Evolutionary conservation across 2,329 filamentous ascomycete species (phyloP).

Genomic region (Aspergillus sp.): DNA sequence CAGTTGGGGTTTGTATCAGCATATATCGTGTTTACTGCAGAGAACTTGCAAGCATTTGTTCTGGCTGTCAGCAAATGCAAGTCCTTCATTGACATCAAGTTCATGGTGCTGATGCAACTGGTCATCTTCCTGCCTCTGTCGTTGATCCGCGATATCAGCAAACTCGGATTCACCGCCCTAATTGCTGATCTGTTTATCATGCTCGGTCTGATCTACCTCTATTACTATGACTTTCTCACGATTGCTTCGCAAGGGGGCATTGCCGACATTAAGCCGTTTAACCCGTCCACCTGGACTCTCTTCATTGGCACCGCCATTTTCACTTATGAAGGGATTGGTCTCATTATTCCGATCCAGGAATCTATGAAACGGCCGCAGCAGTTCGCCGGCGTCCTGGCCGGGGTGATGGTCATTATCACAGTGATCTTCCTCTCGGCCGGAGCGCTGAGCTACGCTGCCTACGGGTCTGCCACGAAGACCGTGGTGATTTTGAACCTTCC

Average conservation of each 20-base stretch:
- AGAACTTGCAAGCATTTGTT: constrained; percentile 94
- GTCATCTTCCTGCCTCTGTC: constrained; percentile 92
- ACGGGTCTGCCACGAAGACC: constrained; percentile 91
- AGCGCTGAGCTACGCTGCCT: constrained; percentile 91
- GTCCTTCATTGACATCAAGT: constrained; percentile 80
- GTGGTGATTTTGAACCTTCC: constrained; percentile 95
- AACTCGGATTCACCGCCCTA: constrained; percentile 91
- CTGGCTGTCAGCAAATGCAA: constrained; percentile 86
- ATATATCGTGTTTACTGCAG: constrained; percentile 94
- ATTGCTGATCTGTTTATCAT: constrained; percentile 94
- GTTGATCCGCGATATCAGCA: constrained; percentile 92
- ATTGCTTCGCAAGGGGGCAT: constrained; percentile 71
- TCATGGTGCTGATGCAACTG: constrained; percentile 92
- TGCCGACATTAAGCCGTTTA: constrained; percentile 87
- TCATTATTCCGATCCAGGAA: constrained; percentile 97
- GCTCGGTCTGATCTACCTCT: constrained; percentile 86
- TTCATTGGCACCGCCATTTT: constrained; percentile 99
- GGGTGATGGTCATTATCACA: constrained; percentile 94
- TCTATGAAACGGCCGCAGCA: constrained; percentile 90
- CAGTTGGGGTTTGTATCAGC: constrained; percentile 94
- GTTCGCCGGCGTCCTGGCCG: constrained; percentile 83
- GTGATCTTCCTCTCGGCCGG: constrained; percentile 88
- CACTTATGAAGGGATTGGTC: constrained; percentile 94
- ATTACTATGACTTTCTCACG: constrained; percentile 91
- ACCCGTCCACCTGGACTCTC: constrained; percentile 86